Percentiles rank a stretch among this genome's conserved stretches.
Evolutionary conservation across 306 rosid species (phyloP).

Genomic region (Begonia masoniana): DNA sequence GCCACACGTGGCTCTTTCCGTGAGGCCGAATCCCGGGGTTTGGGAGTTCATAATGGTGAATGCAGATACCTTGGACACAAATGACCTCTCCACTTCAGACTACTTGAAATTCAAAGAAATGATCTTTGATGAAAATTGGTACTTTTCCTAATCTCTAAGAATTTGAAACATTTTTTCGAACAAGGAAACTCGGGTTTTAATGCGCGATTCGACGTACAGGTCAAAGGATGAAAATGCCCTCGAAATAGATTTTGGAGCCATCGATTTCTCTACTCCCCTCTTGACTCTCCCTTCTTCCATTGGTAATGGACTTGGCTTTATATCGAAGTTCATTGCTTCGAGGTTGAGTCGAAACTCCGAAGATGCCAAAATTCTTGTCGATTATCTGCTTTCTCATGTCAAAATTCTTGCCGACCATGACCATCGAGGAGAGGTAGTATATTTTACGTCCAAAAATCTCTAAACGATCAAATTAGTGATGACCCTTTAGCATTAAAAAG

Average conservation of each 20-base stretch:
- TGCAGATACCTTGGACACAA: slow-evolving; percentile 23
- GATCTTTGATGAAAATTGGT: slow-evolving; percentile 32
- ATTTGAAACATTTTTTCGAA: background rate
- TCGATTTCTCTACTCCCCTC: slow-evolving; percentile 26
- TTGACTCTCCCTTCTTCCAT: slow-evolving; percentile 29
- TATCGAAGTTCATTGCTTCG: slow-evolving; percentile 24
- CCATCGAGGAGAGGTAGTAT: slow-evolving; percentile 28
- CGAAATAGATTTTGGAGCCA: slow-evolving; percentile 31
- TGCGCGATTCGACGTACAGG: slow-evolving; percentile 16
- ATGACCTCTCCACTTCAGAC: slow-evolving; percentile 14
- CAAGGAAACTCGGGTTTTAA: background rate
- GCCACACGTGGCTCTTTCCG: slow-evolving; percentile 26
- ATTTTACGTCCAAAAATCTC: too few species aligned
- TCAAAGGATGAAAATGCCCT: slow-evolving; percentile 32
- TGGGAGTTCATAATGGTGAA: slow-evolving; percentile 28
- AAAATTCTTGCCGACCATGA: too few species aligned
- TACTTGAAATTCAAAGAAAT: slow-evolving; percentile 32
- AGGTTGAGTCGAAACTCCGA: slow-evolving; percentile 15
- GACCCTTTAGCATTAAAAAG: too few species aligned
- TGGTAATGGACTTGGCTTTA: slow-evolving; percentile 26
- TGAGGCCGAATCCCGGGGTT: slow-evolving; percentile 35
- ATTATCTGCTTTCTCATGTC: slow-evolving; percentile 21
- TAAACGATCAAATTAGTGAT: too few species aligned
- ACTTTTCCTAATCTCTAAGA: background rate
- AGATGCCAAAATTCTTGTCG: slow-evolving; percentile 19